phyloP scores from a whole-genome alignment of 164 flowering plant genomes.

The Paratinospora sagittata region DNA sequence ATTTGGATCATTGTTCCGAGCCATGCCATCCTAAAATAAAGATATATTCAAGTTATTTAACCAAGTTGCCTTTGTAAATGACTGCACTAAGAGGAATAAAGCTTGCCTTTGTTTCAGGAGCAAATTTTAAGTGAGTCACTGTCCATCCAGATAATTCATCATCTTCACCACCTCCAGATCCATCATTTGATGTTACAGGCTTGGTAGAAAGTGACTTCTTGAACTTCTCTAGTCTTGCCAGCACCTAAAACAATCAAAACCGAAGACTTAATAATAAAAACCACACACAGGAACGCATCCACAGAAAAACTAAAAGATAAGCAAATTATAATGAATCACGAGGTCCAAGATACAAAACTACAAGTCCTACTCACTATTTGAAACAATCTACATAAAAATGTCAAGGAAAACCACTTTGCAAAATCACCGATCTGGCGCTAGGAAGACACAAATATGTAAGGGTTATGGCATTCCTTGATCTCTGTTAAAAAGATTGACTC shows the following conservation, averaged over 20 bases:
- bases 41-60: not conserved
- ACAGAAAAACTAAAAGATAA: not conserved
- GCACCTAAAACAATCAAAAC: conserved; percentile 35
- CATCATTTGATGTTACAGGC: conserved; percentile 21
- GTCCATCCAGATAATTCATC: conserved; percentile 64
- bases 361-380: not conserved
- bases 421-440: not conserved
- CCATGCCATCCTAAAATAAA: conserved; percentile 64
- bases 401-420: not conserved
- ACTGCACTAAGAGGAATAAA: conserved; percentile 1
- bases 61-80: not conserved
- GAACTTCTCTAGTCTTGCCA: conserved; percentile 72
- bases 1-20: conserved; percentile 67
- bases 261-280: not conserved
- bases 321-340: not conserved
- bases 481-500: too few species aligned
- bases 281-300: not conserved
- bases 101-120: conserved; percentile 57
- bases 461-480: not conserved
- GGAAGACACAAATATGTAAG: not conserved
- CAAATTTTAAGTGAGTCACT: conserved; percentile 39
- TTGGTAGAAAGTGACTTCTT: conserved; percentile 35
- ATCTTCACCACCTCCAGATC: conserved; percentile 24
- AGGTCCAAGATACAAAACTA: not conserved
- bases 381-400: not conserved